Conservation (phyloP, 495 filamentous ascomycete genomes). For the Tuber umbilicatum region DNA sequence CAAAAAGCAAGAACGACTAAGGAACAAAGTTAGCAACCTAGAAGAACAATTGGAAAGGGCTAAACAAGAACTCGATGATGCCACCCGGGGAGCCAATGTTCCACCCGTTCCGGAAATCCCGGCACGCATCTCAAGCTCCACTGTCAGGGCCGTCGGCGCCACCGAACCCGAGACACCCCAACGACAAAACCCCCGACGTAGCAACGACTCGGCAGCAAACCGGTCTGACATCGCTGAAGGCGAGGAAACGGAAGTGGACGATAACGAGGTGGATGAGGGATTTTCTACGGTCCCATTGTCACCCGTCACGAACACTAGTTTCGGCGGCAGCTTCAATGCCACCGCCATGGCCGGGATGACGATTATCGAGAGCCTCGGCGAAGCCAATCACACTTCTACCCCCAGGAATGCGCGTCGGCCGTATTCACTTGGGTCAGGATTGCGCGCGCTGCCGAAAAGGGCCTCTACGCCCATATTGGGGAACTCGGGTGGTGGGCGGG, state of each 20-base stretch:
- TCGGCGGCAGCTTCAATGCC: conserved; percentile 32
- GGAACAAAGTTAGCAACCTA: conserved; percentile 38
- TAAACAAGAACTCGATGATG: conserved; percentile 27
- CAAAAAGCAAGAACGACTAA: conserved; percentile 34
- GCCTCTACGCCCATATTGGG: conserved; percentile 10
- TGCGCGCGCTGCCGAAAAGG: conserved; percentile 27
- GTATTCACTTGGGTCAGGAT: conserved; percentile 9
- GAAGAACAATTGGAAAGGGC: conserved; percentile 36
- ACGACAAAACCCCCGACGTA: background rate
- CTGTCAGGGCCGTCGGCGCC: conserved; percentile 13
- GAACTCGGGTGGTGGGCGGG: conserved; percentile 16
- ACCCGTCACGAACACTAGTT: conserved; percentile 24
- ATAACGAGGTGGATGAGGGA: conserved; percentile 11
- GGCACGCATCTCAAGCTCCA: conserved; percentile 1
- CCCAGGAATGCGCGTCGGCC: conserved; percentile 12
- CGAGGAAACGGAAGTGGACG: conserved; percentile 33
- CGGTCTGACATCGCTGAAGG: conserved; percentile 10
- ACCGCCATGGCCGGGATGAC: conserved; percentile 32
- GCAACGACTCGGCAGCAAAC: background rate
- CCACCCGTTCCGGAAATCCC: conserved; percentile 20
- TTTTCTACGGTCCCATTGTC: conserved; percentile 21
- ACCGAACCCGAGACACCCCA: conserved; percentile 16
- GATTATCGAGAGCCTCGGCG: conserved; percentile 31
- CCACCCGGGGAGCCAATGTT: conserved; percentile 14
- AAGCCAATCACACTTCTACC: conserved; percentile 7